These are phyloP conservation scores for Phlyctochytrium arcticum DNA, from an alignment of 192 early-diverging fungal species.

Conservation along the genomic window DNA sequence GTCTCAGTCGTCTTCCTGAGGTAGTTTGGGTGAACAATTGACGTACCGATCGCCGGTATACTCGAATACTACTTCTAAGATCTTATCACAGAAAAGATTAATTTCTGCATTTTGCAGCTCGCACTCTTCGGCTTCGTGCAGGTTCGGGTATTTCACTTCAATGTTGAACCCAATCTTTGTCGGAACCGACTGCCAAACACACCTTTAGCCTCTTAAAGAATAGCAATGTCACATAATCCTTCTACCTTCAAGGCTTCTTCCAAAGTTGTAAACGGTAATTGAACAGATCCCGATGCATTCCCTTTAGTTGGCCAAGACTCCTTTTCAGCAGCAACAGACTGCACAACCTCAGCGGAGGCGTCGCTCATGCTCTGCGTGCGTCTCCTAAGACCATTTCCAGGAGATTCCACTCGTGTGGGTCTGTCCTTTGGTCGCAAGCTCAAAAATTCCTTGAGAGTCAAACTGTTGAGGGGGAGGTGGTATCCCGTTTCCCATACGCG, in stretches of 20 bases:
- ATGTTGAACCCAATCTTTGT: slow-evolving; percentile 82
- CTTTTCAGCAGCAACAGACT: background rate
- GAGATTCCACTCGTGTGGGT: background rate
- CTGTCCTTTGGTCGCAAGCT: slow-evolving; percentile 26
- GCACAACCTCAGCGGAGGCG: background rate
- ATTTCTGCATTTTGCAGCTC: slow-evolving; percentile 70
- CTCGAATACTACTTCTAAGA: slow-evolving; percentile 73
- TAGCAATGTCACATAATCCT: background rate
- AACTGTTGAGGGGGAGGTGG: slow-evolving; percentile 27
- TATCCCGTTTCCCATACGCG: slow-evolving; percentile 37
- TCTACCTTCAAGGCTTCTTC: slow-evolving; percentile 52
- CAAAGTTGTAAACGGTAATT: slow-evolving; percentile 83
- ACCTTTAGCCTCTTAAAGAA: background rate
- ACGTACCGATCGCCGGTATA: slow-evolving; percentile 32
- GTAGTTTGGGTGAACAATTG: background rate
- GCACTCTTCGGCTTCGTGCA: slow-evolving; percentile 80
- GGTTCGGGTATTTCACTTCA: slow-evolving; percentile 94
- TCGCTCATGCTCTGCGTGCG: slow-evolving; percentile 27
- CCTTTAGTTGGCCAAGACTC: slow-evolving; percentile 60
- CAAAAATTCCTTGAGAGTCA: slow-evolving; percentile 39
- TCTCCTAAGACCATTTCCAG: background rate
- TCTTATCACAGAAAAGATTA: slow-evolving; percentile 82
- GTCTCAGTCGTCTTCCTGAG: background rate
- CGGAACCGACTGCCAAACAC: slow-evolving; percentile 57
- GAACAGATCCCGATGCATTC: slow-evolving; percentile 75